Percentiles rank a stretch among this genome's conserved stretches.
These are phyloP conservation scores for Sanghuangporus sanghuang DNA, from an alignment of 1,284 basidiomycete genomes.

Conservation along the genomic window DNA sequence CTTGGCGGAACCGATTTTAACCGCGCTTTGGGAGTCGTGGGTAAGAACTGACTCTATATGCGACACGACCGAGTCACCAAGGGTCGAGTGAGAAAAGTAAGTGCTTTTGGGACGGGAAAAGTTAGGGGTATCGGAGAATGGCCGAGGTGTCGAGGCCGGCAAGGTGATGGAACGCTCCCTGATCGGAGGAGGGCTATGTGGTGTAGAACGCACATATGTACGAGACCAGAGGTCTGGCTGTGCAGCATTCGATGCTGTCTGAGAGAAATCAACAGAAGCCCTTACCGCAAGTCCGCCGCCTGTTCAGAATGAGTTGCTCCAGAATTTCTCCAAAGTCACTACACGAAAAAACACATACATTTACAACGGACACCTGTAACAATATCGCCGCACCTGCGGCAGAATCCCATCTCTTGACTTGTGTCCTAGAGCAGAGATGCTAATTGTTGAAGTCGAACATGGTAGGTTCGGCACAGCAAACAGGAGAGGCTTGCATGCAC, in stretches of 20 bases:
- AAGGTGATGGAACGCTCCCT: slow-evolving; percentile 18
- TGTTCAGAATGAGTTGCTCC: neutral
- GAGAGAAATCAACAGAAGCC: slow-evolving; percentile 61
- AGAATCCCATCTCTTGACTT: slow-evolving; percentile 59
- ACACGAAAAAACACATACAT: slow-evolving; percentile 32
- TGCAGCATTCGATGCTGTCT: slow-evolving; percentile 35
- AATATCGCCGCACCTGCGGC: slow-evolving; percentile 75
- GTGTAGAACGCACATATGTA: slow-evolving; percentile 59
- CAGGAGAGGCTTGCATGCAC: neutral
- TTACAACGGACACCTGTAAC: slow-evolving; percentile 63
- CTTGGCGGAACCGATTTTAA: slow-evolving; percentile 42
- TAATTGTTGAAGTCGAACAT: neutral
- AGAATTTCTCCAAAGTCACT: neutral
- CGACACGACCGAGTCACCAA: slow-evolving; percentile 35
- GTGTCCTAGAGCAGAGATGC: neutral
- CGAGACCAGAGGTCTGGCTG: slow-evolving; percentile 68
- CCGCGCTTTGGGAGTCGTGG: slow-evolving; percentile 47
- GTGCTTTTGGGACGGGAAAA: slow-evolving; percentile 26
- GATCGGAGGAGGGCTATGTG: slow-evolving; percentile 27
- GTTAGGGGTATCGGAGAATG: slow-evolving; percentile 37
- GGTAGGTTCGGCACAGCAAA: neutral
- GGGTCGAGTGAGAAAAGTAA: slow-evolving; percentile 36
- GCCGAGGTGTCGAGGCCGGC: slow-evolving; percentile 24
- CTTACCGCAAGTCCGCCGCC: slow-evolving; percentile 66
- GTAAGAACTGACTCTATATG: slow-evolving; percentile 52